Conservation (phyloP, 108 stramenopile species). For the Mediolabrus comicus region DNA sequence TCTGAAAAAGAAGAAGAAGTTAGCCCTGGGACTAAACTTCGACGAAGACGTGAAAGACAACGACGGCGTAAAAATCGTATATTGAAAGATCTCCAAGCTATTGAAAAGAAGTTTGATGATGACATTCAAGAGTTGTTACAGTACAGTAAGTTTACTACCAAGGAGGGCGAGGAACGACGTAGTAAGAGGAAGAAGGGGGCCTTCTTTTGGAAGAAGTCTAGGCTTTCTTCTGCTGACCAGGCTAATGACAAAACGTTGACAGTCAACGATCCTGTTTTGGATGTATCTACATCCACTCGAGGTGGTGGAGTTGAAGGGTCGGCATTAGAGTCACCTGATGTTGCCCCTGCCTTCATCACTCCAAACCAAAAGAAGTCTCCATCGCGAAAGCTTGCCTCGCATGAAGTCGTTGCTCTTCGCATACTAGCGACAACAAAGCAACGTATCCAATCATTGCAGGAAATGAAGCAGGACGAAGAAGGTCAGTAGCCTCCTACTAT, state of each 20-base stretch:
- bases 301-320: conserved; percentile 20
- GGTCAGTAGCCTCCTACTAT: not conserved
- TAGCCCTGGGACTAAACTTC: too few species aligned
- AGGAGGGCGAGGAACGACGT: conserved; percentile 17
- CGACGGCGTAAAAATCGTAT: conserved; percentile 19
- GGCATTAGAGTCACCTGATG: conserved; percentile 5
- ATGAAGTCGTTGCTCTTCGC: conserved; percentile 38
- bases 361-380: not conserved
- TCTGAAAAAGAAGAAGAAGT: conserved; percentile 1
- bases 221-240: not conserved
- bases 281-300: conserved; percentile 5
- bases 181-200: conserved; percentile 22
- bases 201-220: conserved; percentile 35
- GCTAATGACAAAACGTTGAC: not conserved
- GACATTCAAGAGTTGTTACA: conserved; percentile 46
- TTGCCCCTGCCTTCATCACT: not conserved
- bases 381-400: conserved; percentile 25
- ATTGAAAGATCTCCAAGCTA: conserved; percentile 35
- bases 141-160: conserved; percentile 15
- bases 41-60: conserved; percentile 13
- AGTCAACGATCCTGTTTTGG: not conserved
- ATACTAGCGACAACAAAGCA: conserved; percentile 39
- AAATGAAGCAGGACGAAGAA: not conserved
- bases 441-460: conserved; percentile 31
- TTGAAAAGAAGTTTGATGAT: conserved; percentile 52